These are phyloP conservation scores for Tarenaya hassleriana DNA, from an alignment of 345 rosid genomes.

Conservation along the genomic window DNA sequence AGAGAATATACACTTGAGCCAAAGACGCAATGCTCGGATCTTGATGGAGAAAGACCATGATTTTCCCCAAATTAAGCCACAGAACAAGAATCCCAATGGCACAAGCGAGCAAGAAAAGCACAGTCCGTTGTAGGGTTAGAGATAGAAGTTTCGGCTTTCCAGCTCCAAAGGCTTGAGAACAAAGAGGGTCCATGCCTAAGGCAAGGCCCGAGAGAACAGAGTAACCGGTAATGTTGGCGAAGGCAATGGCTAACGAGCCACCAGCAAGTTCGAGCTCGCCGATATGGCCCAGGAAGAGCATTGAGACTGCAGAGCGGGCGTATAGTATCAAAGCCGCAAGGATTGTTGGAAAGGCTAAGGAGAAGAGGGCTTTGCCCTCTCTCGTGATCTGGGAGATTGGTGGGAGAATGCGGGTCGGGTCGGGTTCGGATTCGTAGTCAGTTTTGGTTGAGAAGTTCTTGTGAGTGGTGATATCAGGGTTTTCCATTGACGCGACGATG, in stretches of 20 bases:
- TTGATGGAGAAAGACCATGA: conserved; percentile 60
- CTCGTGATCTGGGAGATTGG: conserved; percentile 35
- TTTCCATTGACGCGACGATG: too few relatives aligned
- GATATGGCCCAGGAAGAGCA: conserved; percentile 87
- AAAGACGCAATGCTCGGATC: conserved; percentile 52
- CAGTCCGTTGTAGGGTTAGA: conserved; percentile 74
- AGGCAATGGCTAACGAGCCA: conserved; percentile 89
- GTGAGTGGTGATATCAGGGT: conserved; percentile 1
- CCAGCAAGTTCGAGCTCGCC: conserved; percentile 85
- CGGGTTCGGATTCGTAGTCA: conserved; percentile 25
- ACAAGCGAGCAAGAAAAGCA: conserved; percentile 57
- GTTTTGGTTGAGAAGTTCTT: conserved; percentile 17
- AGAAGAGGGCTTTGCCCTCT: conserved; percentile 63
- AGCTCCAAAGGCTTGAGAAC: conserved; percentile 93
- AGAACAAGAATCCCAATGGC: conserved; percentile 56
- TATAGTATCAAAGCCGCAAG: conserved; percentile 80
- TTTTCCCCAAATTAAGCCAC: conserved; percentile 67
- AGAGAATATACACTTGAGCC: conserved; percentile 62
- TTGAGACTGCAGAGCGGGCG: conserved; percentile 76
- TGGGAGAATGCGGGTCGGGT: conserved; percentile 13
- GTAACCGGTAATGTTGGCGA: conserved; percentile 88
- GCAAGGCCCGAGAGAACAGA: conserved; percentile 90
- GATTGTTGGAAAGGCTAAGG: conserved; percentile 73
- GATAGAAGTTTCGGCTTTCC: conserved; percentile 73
- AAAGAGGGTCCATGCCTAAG: conserved; percentile 91